These are phyloP conservation scores for Beauveria caledonica DNA, from an alignment of 2,329 filamentous ascomycete species.

Conservation along the genomic window DNA sequence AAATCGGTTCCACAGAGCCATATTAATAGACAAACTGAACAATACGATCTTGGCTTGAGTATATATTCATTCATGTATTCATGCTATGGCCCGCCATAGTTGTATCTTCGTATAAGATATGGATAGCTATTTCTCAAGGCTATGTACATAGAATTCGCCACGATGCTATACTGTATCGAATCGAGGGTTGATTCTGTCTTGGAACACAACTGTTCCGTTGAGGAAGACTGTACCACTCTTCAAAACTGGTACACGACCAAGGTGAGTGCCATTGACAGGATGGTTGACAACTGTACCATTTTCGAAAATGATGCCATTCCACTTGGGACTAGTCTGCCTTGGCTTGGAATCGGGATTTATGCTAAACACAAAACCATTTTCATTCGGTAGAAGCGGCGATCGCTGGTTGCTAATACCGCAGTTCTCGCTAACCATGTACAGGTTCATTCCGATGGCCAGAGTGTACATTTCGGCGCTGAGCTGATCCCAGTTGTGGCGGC, in stretches of 20 bases:
- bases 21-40: no score
- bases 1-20: not conserved
- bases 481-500: constrained; percentile 19
- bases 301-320: constrained; percentile 25
- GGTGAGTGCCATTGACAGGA: constrained; percentile 17
- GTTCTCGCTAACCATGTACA: constrained; percentile 28
- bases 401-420: constrained; percentile 19
- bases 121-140: not conserved
- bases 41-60: not conserved
- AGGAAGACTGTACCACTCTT: constrained; percentile 21
- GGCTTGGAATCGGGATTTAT: not conserved
- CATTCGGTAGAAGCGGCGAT: constrained; percentile 18
- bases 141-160: not conserved
- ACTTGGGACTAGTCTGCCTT: constrained; percentile 8
- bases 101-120: not conserved
- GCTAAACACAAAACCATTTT: not conserved
- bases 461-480: constrained; percentile 26
- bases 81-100: constrained; percentile 5
- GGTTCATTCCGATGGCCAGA: constrained; percentile 22
- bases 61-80: not conserved
- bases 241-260: constrained; percentile 16
- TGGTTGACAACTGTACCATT: constrained; percentile 21
- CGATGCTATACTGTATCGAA: not conserved
- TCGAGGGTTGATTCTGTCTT: constrained; percentile 18
- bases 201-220: constrained; percentile 17